Evolutionary conservation across 768 basidiomycete species (phyloP).

Genomic region (Lactarius evosmus): DNA sequence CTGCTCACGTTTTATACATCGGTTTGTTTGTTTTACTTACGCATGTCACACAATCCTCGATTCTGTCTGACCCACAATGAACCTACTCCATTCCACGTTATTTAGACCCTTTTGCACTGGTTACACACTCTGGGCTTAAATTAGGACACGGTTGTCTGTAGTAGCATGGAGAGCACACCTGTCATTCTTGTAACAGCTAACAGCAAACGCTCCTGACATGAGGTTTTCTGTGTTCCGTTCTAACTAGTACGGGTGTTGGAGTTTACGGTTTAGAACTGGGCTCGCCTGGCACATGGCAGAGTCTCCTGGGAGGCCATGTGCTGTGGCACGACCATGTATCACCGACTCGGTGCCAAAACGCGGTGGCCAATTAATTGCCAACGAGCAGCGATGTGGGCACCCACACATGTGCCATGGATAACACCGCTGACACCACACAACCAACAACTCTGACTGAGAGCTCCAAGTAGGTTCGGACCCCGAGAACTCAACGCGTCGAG

Average conservation of each 20-base stretch:
- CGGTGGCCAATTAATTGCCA: no score
- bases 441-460: not conserved
- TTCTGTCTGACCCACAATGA: no score
- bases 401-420: no score
- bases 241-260: no score
- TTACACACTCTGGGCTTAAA: not conserved
- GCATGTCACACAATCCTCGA: constrained; percentile 5
- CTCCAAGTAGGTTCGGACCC: not conserved
- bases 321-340: not conserved
- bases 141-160: not conserved
- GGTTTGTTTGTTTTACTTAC: not conserved
- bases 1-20: constrained; percentile 3
- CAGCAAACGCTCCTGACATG: not conserved
- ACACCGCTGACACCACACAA: not conserved
- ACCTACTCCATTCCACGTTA: not conserved
- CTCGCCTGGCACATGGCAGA: no score
- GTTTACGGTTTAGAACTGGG: not conserved
- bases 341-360: not conserved
- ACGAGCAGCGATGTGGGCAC: no score
- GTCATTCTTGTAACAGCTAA: not conserved
- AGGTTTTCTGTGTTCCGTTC: no score
- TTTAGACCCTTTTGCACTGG: not conserved
- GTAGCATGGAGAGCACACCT: not conserved
- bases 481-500: not conserved
- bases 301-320: not conserved